A percentile compares a stretch with the other conserved stretches of the same genome.
Conservation (phyloP, 768 basidiomycete genomes). For the Suillus fuscotomentosus region DNA sequence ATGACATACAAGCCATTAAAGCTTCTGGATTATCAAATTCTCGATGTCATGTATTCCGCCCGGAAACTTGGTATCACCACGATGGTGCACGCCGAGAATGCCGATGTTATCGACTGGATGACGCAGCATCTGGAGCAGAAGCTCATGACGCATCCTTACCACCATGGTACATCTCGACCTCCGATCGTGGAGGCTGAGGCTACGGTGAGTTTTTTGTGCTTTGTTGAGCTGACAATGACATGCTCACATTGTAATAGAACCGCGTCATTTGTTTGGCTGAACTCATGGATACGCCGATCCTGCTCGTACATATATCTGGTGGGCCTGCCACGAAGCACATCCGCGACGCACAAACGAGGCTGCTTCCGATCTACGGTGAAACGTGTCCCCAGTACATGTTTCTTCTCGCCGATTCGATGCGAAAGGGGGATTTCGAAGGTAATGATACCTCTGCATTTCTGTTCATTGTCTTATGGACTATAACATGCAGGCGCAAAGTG, state of each 20-base stretch:
- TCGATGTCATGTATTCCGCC: constrained; percentile 31
- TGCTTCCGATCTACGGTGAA: constrained; percentile 20
- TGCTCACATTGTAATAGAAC: constrained; percentile 6
- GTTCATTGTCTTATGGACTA: neutral
- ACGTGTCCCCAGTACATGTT: constrained; percentile 20
- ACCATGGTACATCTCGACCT: constrained; percentile 20
- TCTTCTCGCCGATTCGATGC: constrained; percentile 16
- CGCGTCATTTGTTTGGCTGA: constrained; percentile 16
- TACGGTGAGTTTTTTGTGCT: neutral
- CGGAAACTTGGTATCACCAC: constrained; percentile 20
- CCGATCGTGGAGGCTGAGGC: constrained; percentile 19
- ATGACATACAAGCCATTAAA: constrained; percentile 35
- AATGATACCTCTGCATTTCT: neutral
- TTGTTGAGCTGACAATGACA: neutral
- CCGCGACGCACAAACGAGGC: constrained; percentile 17
- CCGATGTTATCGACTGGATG: constrained; percentile 20
- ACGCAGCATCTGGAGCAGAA: constrained; percentile 14
- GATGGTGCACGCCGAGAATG: constrained; percentile 19
- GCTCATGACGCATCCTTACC: constrained; percentile 19
- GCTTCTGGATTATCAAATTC: constrained; percentile 30
- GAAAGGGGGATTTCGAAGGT: constrained; percentile 16
- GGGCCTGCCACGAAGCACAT: constrained; percentile 11
- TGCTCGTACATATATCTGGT: constrained; percentile 18
- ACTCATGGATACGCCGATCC: constrained; percentile 20
- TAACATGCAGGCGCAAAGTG: constrained; percentile 13